Evolutionary conservation across 139 green algal species (phyloP).

Genomic region (Chlorella sp.): DNA sequence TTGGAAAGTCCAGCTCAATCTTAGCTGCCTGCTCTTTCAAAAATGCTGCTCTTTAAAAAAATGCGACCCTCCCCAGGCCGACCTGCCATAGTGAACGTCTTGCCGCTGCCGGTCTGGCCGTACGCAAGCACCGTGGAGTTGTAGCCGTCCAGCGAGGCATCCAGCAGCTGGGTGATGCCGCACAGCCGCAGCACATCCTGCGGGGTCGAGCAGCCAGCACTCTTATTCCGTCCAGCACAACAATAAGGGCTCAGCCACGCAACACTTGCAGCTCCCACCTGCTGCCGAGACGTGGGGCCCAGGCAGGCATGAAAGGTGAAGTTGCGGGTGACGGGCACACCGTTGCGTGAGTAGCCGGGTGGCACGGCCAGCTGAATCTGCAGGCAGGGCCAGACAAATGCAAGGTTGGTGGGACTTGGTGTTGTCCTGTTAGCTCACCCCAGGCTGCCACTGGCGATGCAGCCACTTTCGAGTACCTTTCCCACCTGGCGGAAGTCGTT

Average conservation of each 20-base stretch:
- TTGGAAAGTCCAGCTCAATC: too few relatives aligned
- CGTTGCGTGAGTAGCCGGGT: background rate
- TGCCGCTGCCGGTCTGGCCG: conserved; percentile 73
- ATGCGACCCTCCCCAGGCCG: too few relatives aligned
- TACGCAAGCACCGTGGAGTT: conserved; percentile 81
- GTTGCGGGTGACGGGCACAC: background rate
- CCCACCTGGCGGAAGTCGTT: conserved; percentile 27
- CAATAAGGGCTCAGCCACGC: background rate
- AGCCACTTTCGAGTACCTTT: too few relatives aligned
- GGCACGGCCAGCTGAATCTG: conserved; percentile 46
- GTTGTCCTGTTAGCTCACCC: too few relatives aligned
- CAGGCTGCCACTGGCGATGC: too few relatives aligned
- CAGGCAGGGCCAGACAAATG: background rate
- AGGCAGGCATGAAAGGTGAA: conserved; percentile 64
- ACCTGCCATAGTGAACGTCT: conserved; percentile 71
- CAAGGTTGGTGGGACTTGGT: background rate
- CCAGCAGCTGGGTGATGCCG: conserved; percentile 79
- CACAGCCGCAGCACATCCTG: conserved; percentile 60
- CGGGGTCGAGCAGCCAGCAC: background rate
- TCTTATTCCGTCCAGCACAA: too few relatives aligned
- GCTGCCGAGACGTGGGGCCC: conserved; percentile 41
- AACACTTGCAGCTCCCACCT: background rate
- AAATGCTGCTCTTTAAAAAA: too few relatives aligned
- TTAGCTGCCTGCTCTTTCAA: too few relatives aligned
- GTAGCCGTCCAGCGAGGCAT: conserved; percentile 85